These are phyloP conservation scores for Saccharomyces kudriavzevii DNA, from an alignment of 805 yeast species.

Conservation along the genomic window DNA sequence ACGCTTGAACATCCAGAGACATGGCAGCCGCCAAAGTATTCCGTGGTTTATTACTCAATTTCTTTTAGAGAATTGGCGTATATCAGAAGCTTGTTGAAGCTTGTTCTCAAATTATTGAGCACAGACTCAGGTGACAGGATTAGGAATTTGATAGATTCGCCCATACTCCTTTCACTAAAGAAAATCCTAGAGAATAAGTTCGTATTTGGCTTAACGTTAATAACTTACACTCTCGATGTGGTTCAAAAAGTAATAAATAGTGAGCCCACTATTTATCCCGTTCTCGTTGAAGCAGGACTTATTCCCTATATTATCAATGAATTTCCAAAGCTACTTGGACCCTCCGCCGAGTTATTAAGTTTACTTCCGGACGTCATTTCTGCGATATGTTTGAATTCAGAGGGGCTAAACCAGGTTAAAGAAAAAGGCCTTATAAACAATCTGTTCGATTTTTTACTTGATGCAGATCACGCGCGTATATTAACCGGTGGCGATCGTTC, in stretches of 20 bases:
- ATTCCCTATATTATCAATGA: slow-evolving; percentile 56
- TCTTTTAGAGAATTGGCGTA: slow-evolving; percentile 53
- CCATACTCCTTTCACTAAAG: slow-evolving; percentile 55
- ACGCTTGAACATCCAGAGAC: slow-evolving; percentile 51
- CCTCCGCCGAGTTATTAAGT: slow-evolving; percentile 48
- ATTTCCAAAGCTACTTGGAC: slow-evolving; percentile 48
- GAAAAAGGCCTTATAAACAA: slow-evolving; percentile 33
- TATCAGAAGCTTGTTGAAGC: slow-evolving; percentile 51
- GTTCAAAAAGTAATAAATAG: slow-evolving; percentile 69
- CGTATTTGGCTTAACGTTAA: slow-evolving; percentile 58
- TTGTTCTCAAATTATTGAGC: slow-evolving; percentile 55
- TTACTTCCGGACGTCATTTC: slow-evolving; percentile 70
- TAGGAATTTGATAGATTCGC: slow-evolving; percentile 79
- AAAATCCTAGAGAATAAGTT: slow-evolving; percentile 47
- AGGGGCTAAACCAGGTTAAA: slow-evolving; percentile 55
- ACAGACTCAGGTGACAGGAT: slow-evolving; percentile 78
- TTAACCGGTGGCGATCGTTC: slow-evolving; percentile 47
- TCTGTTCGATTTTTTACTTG: slow-evolving; percentile 45
- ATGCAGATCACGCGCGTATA: slow-evolving; percentile 43
- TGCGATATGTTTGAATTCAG: slow-evolving; percentile 70
- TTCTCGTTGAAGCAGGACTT: slow-evolving; percentile 69
- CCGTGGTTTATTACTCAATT: slow-evolving; percentile 44
- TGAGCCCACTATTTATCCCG: slow-evolving; percentile 82
- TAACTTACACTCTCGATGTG: slow-evolving; percentile 54
- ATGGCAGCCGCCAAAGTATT: slow-evolving; percentile 49